Evolutionary conservation across 202 grass and related monocot species (phyloP).

Genomic region (Schoenoplectus triqueter): DNA sequence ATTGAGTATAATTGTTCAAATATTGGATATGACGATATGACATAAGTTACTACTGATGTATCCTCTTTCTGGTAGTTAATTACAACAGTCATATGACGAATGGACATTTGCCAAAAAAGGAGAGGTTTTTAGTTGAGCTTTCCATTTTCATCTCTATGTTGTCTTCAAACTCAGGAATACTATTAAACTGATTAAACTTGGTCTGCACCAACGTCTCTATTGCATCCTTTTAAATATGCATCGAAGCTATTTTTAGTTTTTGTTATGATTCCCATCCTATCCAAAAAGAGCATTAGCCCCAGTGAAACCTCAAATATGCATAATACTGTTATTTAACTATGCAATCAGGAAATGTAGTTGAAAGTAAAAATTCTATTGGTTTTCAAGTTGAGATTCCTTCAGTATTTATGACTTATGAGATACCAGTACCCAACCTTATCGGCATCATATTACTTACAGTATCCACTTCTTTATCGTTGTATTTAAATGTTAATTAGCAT

Average conservation of each 20-base stretch:
- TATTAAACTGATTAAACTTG: not conserved
- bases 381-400: not conserved
- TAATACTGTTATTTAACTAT: not conserved
- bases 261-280: not conserved
- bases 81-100: not conserved
- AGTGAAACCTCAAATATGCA: not conserved
- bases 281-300: too few relatives aligned
- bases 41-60: not conserved
- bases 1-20: not conserved
- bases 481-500: constrained; percentile 12
- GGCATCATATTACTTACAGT: constrained; percentile 15
- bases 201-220: not conserved
- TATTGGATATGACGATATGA: not conserved
- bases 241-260: not conserved
- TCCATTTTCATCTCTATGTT: not conserved
- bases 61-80: not conserved
- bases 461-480: not conserved
- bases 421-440: not conserved
- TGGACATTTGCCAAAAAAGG: not conserved
- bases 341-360: not conserved
- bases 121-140: not conserved
- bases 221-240: not conserved
- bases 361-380: not conserved
- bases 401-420: not conserved
- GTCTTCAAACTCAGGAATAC: not conserved